Evolutionary conservation across 2,329 filamentous ascomycete species (phyloP).

Genomic region (Phyllosticta citribraziliensis): DNA sequence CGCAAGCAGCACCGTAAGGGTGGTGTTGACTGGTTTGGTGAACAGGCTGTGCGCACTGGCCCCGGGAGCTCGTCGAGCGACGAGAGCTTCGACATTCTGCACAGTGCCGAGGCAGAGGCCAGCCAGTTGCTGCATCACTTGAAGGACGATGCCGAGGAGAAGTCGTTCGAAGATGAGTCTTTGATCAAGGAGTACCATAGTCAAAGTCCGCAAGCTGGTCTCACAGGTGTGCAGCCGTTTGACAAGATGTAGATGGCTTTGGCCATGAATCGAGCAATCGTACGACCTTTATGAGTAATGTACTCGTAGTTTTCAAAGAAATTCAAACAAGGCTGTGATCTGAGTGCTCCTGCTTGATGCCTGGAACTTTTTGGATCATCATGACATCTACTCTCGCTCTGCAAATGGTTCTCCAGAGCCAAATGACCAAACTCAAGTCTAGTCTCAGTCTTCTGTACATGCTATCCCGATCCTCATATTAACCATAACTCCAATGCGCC

Average conservation of each 20-base stretch:
- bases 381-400: too few relatives aligned
- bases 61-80: conserved; percentile 21
- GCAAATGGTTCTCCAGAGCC: too few relatives aligned
- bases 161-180: background rate
- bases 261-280: background rate
- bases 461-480: background rate
- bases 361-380: too few relatives aligned
- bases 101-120: conserved; percentile 33
- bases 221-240: conserved; percentile 1
- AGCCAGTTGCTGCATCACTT: conserved; percentile 16
- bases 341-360: too few relatives aligned
- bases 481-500: background rate
- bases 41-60: conserved; percentile 18
- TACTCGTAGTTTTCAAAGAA: too few relatives aligned
- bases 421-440: background rate
- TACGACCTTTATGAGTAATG: background rate
- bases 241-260: conserved; percentile 3
- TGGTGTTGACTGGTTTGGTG: conserved; percentile 29
- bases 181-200: conserved; percentile 1
- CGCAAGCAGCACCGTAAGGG: conserved; percentile 20
- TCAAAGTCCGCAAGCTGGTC: background rate
- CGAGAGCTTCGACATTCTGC: conserved; percentile 38
- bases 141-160: background rate
- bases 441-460: background rate
- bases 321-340: background rate